phyloP scores from a whole-genome alignment of 208 protist genomes.

The Leishmania gerbilli region DNA sequence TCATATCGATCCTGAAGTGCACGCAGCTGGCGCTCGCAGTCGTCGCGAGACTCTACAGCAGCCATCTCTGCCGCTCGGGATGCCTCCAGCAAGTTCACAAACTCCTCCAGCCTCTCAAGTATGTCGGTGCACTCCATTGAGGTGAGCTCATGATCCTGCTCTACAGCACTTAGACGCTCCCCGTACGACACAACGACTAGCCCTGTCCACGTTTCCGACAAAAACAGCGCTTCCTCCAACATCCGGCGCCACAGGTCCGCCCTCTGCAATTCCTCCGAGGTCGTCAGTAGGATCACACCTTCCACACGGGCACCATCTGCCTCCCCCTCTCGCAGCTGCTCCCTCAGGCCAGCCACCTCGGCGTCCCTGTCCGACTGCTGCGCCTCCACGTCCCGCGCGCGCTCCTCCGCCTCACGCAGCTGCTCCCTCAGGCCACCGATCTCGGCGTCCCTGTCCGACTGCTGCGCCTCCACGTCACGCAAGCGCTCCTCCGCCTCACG shows the following conservation, averaged over 20 bases:
- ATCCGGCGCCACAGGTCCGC: constrained; percentile 7
- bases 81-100: constrained; percentile 57
- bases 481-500: not conserved
- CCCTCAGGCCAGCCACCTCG: not conserved
- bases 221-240: constrained; percentile 1
- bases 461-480: not conserved
- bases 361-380: constrained; percentile 16
- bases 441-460: constrained; percentile 13
- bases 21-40: constrained; percentile 43
- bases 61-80: constrained; percentile 53
- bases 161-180: constrained; percentile 35
- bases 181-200: constrained; percentile 15
- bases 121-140: constrained; percentile 38
- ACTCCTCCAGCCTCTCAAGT: constrained; percentile 72
- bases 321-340: not conserved
- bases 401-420: constrained; percentile 7
- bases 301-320: not conserved
- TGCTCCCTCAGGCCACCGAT: constrained; percentile 17
- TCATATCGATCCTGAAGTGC: constrained; percentile 18
- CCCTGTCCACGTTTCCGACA: not conserved
- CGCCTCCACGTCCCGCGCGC: not conserved
- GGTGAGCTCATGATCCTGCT: constrained; percentile 37
- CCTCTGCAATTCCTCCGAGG: not conserved
- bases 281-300: not conserved
- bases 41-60: constrained; percentile 38